phyloP scores from a whole-genome alignment of 768 basidiomycete genomes.

The Termitomyces bulborhizus region DNA sequence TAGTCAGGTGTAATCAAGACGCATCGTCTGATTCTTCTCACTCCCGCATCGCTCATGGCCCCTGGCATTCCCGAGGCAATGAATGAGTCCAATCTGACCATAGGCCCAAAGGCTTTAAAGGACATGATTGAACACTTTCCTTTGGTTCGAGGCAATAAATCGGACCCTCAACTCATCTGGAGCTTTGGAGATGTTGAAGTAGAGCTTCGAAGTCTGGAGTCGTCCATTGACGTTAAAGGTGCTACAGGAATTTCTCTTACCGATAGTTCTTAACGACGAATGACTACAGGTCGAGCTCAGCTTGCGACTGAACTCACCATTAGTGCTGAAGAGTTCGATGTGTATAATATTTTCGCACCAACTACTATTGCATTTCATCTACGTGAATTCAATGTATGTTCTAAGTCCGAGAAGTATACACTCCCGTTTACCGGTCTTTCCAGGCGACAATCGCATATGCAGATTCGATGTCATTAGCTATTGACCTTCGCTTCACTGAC shows the following conservation, averaged over 20 bases:
- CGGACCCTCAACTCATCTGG: slow-evolving; percentile 80
- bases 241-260: neutral
- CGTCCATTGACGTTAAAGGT: slow-evolving; percentile 64
- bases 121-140: slow-evolving; percentile 84
- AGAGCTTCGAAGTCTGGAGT: slow-evolving; percentile 61
- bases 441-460: slow-evolving; percentile 80
- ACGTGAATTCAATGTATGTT: slow-evolving; percentile 72
- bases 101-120: slow-evolving; percentile 67
- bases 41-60: slow-evolving; percentile 52
- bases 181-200: slow-evolving; percentile 67
- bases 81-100: slow-evolving; percentile 58
- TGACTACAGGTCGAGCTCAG: slow-evolving; percentile 45
- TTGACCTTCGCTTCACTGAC: slow-evolving; percentile 74
- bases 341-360: slow-evolving; percentile 59
- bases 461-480: slow-evolving; percentile 56
- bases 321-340: slow-evolving; percentile 75
- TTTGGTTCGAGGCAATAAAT: slow-evolving; percentile 50
- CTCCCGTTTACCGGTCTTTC: neutral
- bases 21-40: slow-evolving; percentile 60
- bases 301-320: slow-evolving; percentile 73
- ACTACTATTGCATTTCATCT: slow-evolving; percentile 74
- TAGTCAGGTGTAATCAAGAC: slow-evolving; percentile 72
- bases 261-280: neutral
- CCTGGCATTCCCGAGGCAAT: slow-evolving; percentile 57
- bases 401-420: neutral